Conservation (phyloP, 257 asterid species). For the Primulina tabacum region DNA sequence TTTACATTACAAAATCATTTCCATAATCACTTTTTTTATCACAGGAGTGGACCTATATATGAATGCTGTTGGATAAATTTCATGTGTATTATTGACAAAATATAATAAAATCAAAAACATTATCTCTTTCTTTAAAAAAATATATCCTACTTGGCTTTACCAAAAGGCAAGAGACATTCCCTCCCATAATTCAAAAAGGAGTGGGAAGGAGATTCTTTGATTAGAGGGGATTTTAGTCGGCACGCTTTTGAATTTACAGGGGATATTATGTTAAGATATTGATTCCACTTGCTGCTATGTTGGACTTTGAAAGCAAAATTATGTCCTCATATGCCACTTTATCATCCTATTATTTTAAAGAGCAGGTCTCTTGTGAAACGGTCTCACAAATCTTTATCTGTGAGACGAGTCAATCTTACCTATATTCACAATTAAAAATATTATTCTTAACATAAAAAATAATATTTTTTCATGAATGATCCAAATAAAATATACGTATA, state of each 20-base stretch:
- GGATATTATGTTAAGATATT: conserved; percentile 3
- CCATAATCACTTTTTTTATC: conserved; percentile 24
- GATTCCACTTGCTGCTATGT: conserved; percentile 27
- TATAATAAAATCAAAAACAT: neutral
- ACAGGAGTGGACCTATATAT: neutral
- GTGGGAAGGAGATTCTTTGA: conserved; percentile 28
- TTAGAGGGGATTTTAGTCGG: conserved; percentile 25
- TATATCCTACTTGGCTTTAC: conserved; percentile 31
- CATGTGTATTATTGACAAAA: neutral
- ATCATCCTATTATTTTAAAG: no score
- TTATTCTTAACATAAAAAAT: no score
- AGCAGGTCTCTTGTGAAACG: no score
- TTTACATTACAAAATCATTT: conserved; percentile 34
- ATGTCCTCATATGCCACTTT: conserved; percentile 33
- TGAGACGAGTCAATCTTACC: no score
- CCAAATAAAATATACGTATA: no score
- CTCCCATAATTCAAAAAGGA: conserved; percentile 44
- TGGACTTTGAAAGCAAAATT: conserved; percentile 37
- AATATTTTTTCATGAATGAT: no score
- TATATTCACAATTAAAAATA: no score
- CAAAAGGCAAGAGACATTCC: conserved; percentile 45
- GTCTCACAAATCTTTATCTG: no score
- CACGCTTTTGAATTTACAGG: conserved; percentile 40
- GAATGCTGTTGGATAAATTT: neutral
- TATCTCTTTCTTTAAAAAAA: no score